These are phyloP conservation scores for Phytophthora kernoviae DNA, from an alignment of 352 stramenopile genomes.

Conservation along the genomic window DNA sequence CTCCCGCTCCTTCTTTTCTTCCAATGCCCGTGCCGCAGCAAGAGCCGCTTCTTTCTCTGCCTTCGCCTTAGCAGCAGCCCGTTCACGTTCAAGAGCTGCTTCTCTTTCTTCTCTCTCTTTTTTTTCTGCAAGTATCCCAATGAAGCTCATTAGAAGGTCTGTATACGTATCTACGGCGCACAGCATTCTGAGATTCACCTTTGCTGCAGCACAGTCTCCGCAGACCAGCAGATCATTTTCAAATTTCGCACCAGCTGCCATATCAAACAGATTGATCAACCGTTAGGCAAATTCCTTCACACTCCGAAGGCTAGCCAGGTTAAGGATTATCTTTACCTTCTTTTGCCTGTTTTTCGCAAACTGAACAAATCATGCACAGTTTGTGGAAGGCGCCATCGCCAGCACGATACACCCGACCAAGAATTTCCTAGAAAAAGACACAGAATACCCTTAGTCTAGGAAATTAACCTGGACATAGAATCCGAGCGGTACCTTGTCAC, in stretches of 20 bases:
- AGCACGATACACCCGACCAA: conserved; percentile 74
- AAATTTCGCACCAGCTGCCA: conserved; percentile 49
- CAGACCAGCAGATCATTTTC: conserved; percentile 66
- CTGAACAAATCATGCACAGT: conserved; percentile 78
- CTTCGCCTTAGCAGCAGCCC: conserved; percentile 45
- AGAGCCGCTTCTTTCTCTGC: conserved; percentile 58
- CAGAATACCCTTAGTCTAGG: not conserved
- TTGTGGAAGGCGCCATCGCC: conserved; percentile 73
- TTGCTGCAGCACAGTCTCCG: conserved; percentile 53
- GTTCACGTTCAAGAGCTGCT: conserved; percentile 46
- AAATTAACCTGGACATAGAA: too few relatives aligned
- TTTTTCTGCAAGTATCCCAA: conserved; percentile 34
- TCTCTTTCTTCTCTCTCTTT: conserved; percentile 60
- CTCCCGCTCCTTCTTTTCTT: conserved; percentile 53
- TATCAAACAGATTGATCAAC: conserved; percentile 4
- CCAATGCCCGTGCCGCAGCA: conserved; percentile 48
- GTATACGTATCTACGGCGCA: not conserved
- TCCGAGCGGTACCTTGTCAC: conserved; percentile 56
- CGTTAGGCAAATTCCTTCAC: not conserved
- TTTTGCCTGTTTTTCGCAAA: conserved; percentile 70
- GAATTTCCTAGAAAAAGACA: conserved; percentile 63
- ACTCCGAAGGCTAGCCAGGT: not conserved
- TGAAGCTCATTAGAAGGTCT: not conserved
- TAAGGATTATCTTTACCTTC: conserved; percentile 42
- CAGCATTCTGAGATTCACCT: conserved; percentile 31